Percentiles rank a stretch among this genome's conserved stretches.
Evolutionary conservation across 306 rosid species (phyloP).

Genomic region (Lathyrus tuberosus): DNA sequence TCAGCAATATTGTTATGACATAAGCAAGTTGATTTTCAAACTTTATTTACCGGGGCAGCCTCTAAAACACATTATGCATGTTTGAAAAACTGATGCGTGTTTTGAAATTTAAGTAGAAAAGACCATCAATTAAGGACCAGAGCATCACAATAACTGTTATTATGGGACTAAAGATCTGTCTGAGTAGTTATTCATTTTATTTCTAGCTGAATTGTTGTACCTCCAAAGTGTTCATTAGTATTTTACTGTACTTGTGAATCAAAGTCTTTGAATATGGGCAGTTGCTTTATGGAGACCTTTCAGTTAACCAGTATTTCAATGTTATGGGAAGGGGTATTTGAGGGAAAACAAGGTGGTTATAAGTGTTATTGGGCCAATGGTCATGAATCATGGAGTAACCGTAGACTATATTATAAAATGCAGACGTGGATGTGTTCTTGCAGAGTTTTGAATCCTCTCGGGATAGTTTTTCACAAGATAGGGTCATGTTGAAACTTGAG

Average conservation of each 20-base stretch:
- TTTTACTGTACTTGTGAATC: neutral
- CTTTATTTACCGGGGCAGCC: neutral
- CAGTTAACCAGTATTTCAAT: neutral
- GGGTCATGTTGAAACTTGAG: constrained; percentile 16
- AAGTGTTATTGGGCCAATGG: constrained; percentile 11
- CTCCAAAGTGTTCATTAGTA: constrained; percentile 3
- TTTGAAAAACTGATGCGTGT: neutral
- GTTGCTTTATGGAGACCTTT: constrained; percentile 10
- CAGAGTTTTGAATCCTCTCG: neutral
- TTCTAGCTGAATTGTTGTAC: constrained; percentile 2
- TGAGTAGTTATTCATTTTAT: constrained; percentile 6
- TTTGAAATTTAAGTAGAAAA: constrained; percentile 1
- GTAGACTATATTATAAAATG: neutral
- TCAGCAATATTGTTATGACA: constrained; percentile 13
- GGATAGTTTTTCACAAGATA: constrained; percentile 13
- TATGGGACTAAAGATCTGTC: neutral
- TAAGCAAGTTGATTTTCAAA: constrained; percentile 20
- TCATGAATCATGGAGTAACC: neutral
- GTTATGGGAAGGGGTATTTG: neutral
- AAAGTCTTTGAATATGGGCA: constrained; percentile 1
- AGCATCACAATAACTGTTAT: neutral
- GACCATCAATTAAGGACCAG: neutral
- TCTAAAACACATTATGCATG: constrained; percentile 12
- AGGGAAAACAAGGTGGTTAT: constrained; percentile 4
- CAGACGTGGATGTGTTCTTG: neutral